A percentile compares a stretch with the other conserved stretches of the same genome.
Conservation (phyloP, 2,329 filamentous ascomycete genomes). For the Madurella mycetomatis region DNA sequence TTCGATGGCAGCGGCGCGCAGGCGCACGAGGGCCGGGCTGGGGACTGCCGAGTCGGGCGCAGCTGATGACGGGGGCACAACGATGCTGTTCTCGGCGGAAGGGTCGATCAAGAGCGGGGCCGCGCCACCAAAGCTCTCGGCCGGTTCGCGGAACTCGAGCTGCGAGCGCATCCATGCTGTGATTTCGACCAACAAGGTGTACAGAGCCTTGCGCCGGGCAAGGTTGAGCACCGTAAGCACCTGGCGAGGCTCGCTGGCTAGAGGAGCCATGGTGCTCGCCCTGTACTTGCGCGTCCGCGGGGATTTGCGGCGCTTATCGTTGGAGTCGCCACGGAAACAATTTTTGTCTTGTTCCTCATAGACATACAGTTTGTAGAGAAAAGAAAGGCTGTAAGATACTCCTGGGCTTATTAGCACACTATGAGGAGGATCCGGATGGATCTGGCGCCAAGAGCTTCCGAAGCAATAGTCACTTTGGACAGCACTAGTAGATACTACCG, state of each 20-base stretch:
- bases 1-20: constrained; percentile 53
- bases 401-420: not conserved
- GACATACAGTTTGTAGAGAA: too few relatives aligned
- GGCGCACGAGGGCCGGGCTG: constrained; percentile 31
- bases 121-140: constrained; percentile 11
- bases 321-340: not conserved
- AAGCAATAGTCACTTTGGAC: not conserved
- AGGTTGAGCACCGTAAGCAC: constrained; percentile 52
- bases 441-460: not conserved
- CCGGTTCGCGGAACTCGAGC: constrained; percentile 40
- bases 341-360: not conserved
- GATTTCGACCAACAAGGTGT: constrained; percentile 48
- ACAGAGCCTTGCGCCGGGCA: constrained; percentile 47
- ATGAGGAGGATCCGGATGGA: not conserved
- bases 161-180: constrained; percentile 51
- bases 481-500: not conserved
- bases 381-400: too few relatives aligned
- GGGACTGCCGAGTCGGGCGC: constrained; percentile 16
- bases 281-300: not conserved
- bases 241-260: constrained; percentile 51
- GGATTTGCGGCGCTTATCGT: not conserved
- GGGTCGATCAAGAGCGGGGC: constrained; percentile 25
- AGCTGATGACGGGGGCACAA: constrained; percentile 10
- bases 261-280: constrained; percentile 44
- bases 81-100: constrained; percentile 17